A percentile compares a stretch with the other conserved stretches of the same genome.
These are phyloP conservation scores for Calocybe gambosa DNA, from an alignment of 1,284 basidiomycete species.

Conservation along the genomic window DNA sequence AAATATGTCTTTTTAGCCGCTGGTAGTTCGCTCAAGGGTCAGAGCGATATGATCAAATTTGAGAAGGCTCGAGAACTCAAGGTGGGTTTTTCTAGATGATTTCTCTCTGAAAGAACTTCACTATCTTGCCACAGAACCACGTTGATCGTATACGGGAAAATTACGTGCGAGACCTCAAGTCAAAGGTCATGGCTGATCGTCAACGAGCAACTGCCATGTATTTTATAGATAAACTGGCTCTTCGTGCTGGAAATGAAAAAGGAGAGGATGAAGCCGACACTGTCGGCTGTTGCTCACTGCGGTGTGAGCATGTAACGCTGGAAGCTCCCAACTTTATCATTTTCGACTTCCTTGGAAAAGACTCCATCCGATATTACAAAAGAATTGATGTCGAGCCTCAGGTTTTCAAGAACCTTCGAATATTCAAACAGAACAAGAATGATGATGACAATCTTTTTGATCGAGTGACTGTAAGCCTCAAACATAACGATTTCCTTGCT, in stretches of 20 bases:
- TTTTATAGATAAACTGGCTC: slow-evolving; percentile 91
- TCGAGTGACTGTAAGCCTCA: slow-evolving; percentile 70
- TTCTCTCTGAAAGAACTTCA: slow-evolving; percentile 1
- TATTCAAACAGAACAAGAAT: slow-evolving; percentile 87
- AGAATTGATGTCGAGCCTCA: slow-evolving; percentile 82
- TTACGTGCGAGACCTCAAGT: slow-evolving; percentile 80
- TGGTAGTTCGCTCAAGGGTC: slow-evolving; percentile 91
- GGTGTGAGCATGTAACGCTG: slow-evolving; percentile 91
- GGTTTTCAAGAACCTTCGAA: slow-evolving; percentile 86
- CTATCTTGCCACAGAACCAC: slow-evolving; percentile 52
- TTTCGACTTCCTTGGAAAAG: slow-evolving; percentile 97
- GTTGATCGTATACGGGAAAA: slow-evolving; percentile 86
- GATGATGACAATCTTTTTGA: slow-evolving; percentile 92
- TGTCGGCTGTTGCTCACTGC: slow-evolving; percentile 93
- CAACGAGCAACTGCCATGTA: slow-evolving; percentile 97
- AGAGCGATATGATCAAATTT: slow-evolving; percentile 94
- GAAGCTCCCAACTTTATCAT: slow-evolving; percentile 80
- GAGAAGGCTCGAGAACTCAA: slow-evolving; percentile 95
- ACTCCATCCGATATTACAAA: slow-evolving; percentile 95
- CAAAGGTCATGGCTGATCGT: slow-evolving; percentile 87
- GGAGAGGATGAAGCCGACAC: slow-evolving; percentile 98
- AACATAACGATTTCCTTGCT: neutral
- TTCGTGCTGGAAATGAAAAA: slow-evolving; percentile 97
- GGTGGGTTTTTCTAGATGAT: slow-evolving; percentile 38
- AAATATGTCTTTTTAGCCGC: slow-evolving; percentile 97